A percentile compares a stretch with the other conserved stretches of the same genome.
Evolutionary conservation across 805 yeast genomes (phyloP).

Genomic region (Candida succiphila): DNA sequence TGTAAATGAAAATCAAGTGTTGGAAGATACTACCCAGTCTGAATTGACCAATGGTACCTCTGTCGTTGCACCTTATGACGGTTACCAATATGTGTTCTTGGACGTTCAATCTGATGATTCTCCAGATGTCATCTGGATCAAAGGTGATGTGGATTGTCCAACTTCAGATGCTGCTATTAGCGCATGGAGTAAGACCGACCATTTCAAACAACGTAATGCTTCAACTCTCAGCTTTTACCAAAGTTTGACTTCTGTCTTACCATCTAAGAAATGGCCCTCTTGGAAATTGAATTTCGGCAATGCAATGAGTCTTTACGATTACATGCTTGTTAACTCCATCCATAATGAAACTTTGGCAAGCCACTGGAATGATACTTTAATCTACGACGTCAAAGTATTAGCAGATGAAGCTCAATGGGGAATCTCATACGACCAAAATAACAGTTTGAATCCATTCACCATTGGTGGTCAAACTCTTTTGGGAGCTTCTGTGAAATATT

Average conservation of each 20-base stretch:
- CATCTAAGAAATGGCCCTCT: constrained; percentile 16
- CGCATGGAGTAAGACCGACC: constrained; percentile 18
- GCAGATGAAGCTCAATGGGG: constrained; percentile 31
- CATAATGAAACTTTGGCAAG: constrained; percentile 29
- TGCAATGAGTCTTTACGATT: constrained; percentile 31
- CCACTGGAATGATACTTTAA: constrained; percentile 21
- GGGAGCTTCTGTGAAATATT: constrained; percentile 23
- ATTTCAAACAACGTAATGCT: constrained; percentile 21
- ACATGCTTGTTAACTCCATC: constrained; percentile 27
- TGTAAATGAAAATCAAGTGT: constrained; percentile 14
- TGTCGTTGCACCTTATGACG: constrained; percentile 27
- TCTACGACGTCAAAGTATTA: constrained; percentile 22
- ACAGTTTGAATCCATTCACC: constrained; percentile 19
- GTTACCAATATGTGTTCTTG: constrained; percentile 36
- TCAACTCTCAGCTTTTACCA: constrained; percentile 30
- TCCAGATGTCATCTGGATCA: constrained; percentile 28
- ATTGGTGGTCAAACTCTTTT: constrained; percentile 33
- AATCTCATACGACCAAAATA: constrained; percentile 21
- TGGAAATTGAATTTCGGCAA: constrained; percentile 26
- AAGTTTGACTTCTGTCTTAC: constrained; percentile 19
- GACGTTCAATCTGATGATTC: constrained; percentile 25
- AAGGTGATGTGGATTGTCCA: constrained; percentile 35
- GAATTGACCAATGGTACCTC: constrained; percentile 28
- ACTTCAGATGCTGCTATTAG: constrained; percentile 23
- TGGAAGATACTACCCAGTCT: constrained; percentile 20